phyloP scores from a whole-genome alignment of 371 early-diverging fungal species.

The Apophysomyces sp. region DNA sequence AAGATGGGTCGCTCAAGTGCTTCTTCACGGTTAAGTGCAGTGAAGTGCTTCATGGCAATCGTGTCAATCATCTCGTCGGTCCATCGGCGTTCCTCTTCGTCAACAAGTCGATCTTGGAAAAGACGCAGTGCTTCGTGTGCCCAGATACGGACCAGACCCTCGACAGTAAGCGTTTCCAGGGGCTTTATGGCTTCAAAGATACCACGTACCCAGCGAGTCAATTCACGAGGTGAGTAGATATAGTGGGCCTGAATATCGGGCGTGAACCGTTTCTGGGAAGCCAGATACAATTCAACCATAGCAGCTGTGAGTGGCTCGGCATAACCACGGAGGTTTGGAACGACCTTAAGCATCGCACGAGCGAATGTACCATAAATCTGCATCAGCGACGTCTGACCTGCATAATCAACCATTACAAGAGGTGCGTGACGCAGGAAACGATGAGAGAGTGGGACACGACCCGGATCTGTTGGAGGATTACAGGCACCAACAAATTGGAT shows the following conservation, averaged over 20 bases:
- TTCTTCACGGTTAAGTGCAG: conserved; percentile 66
- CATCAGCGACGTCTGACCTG: conserved; percentile 87
- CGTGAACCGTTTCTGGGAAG: conserved; percentile 91
- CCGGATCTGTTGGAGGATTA: conserved; percentile 99
- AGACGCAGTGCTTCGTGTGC: conserved; percentile 97
- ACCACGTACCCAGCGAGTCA: conserved; percentile 98
- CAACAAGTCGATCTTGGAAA: conserved; percentile 97
- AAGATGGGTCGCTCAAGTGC: conserved; percentile 91
- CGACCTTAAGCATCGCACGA: conserved; percentile 92
- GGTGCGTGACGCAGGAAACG: conserved; percentile 97
- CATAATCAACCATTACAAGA: conserved; percentile 97
- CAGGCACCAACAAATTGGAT: conserved; percentile 99
- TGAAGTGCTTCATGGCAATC: conserved; percentile 89
- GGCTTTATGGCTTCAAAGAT: conserved; percentile 93
- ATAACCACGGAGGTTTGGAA: conserved; percentile 91
- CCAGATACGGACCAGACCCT: conserved; percentile 94
- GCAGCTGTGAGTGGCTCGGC: conserved; percentile 92
- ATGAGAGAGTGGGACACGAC: conserved; percentile 93
- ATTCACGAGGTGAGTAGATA: conserved; percentile 98
- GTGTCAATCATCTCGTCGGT: conserved; percentile 88
- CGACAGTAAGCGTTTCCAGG: conserved; percentile 78
- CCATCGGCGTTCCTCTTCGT: conserved; percentile 89
- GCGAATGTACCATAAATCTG: conserved; percentile 96
- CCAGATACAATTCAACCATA: conserved; percentile 95
- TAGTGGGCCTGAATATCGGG: conserved; percentile 98